Conservation (phyloP, 1,284 basidiomycete genomes). For the Volvariella volvacea region DNA sequence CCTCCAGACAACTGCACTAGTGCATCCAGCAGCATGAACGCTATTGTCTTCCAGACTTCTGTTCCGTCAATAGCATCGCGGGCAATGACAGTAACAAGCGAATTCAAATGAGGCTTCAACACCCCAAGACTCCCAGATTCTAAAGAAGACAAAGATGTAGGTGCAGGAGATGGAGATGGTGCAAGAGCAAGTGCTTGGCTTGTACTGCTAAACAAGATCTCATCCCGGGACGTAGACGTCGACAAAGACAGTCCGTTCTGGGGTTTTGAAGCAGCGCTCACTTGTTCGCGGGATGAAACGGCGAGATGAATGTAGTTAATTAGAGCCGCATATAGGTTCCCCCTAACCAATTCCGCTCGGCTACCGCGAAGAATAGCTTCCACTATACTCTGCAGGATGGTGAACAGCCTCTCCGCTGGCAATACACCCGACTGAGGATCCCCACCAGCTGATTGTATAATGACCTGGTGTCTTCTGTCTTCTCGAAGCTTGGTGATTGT, state of each 20-base stretch:
- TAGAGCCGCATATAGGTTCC: conserved; percentile 90
- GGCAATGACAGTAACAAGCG: conserved; percentile 72
- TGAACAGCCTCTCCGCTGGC: conserved; percentile 74
- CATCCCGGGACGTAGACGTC: conserved; percentile 31
- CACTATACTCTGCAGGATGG: conserved; percentile 72
- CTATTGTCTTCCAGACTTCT: conserved; percentile 95
- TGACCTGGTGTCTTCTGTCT: conserved; percentile 61
- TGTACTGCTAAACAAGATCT: conserved; percentile 25
- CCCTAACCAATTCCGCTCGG: conserved; percentile 86
- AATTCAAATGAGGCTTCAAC: conserved; percentile 63
- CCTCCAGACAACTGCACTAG: conserved; percentile 60
- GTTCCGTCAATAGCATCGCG: conserved; percentile 91
- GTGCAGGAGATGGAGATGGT: conserved; percentile 14
- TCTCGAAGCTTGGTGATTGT: conserved; percentile 81
- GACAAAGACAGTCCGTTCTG: conserved; percentile 26
- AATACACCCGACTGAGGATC: conserved; percentile 59
- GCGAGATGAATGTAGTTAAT: conserved; percentile 85
- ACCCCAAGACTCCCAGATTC: conserved; percentile 56
- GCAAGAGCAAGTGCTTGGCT: conserved; percentile 26
- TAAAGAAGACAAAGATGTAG: conserved; percentile 33
- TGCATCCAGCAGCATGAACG: conserved; percentile 82
- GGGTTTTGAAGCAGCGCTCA: conserved; percentile 4
- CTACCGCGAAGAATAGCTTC: conserved; percentile 76
- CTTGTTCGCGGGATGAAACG: conserved; percentile 15
- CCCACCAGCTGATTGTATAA: conserved; percentile 57